Evolutionary conservation across 345 rosid genomes (phyloP).

Genomic region (Pelargonium nanum): DNA sequence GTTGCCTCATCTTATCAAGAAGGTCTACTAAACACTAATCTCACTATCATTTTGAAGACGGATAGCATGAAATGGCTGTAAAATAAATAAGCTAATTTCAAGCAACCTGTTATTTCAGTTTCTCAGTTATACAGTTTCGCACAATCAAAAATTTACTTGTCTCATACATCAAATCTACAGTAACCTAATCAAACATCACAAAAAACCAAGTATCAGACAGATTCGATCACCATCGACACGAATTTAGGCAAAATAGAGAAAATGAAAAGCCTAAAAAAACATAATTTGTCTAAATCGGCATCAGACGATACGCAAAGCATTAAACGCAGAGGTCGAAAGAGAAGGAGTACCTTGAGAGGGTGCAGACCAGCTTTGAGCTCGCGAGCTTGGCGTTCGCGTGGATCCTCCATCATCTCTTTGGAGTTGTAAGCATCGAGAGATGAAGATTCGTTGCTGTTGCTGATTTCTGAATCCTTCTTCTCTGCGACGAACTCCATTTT

Average conservation of each 20-base stretch:
- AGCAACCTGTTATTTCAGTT: background rate
- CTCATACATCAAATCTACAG: background rate
- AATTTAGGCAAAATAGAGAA: background rate
- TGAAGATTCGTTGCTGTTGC: conserved; percentile 25
- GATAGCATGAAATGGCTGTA: background rate
- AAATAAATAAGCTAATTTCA: background rate
- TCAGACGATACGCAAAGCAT: background rate
- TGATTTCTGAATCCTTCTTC: conserved; percentile 49
- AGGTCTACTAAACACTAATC: too few relatives aligned
- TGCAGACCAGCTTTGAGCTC: conserved; percentile 79
- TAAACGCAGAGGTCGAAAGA: background rate
- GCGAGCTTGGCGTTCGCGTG: conserved; percentile 60
- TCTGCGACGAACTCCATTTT: conserved; percentile 50
- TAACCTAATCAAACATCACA: background rate
- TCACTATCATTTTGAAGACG: too few relatives aligned
- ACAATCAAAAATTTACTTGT: background rate
- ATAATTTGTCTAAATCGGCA: background rate
- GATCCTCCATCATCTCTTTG: conserved; percentile 11
- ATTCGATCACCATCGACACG: background rate
- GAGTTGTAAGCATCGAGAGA: background rate
- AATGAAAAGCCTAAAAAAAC: background rate
- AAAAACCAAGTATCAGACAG: too few relatives aligned
- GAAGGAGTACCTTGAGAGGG: conserved; percentile 65
- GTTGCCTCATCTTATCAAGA: too few relatives aligned
- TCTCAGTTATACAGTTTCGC: background rate